Base-by-base conservation (phyloP, 2,329 filamentous ascomycete species). In the Epichloe brachyelytri region DNA sequence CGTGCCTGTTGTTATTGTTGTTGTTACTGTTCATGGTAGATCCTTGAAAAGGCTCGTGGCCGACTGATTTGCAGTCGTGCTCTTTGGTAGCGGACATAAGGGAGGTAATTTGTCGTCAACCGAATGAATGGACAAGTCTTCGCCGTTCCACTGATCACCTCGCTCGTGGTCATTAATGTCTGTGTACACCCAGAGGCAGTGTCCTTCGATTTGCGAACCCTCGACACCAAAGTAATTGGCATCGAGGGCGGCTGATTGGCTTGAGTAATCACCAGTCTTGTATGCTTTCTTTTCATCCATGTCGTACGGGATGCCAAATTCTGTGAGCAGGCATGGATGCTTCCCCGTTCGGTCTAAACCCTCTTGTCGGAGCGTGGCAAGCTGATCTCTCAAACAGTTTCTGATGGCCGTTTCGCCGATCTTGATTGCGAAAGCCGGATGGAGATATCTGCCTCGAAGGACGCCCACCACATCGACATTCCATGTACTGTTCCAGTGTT, bases 261-360 rank as follows among this genome's bases (percentile, higher is more conserved):
- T 95, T 43, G 86, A 85, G 68, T 95, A 98, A 66, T 98, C 87
- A 7, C 94, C 93, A 5, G 88, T 95, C 68, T 88, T 87, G 70
- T 98, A 98, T 1, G 93, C 93, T 62, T 93, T 77, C 68, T 95
- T 90, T 57, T 95, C 83, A 62, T 98, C 91, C 94, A 98, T 97
- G 63, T 98, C 93, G 63, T 95, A 98, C 0, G 93, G 93, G 53
- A 98, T 96, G 7, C 93, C 93, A 61, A 97, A 97, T 64, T 98
- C 93, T 0, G 88, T 94, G 65, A 96, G 81, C 4, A 98, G 70
- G 59, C 89, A 88, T 0, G 93, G 93, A 59, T 94, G 90, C 20
- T 86, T 81, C 19, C 93, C 93, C 73, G 89, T 88, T 53, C 88
- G 82, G 51, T 95, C 85, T n/a, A 85, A 70, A 0, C 91, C 94